A percentile compares a stretch with the other conserved stretches of the same genome.
These are phyloP conservation scores for Testicularia cyperi DNA, from an alignment of 1,284 basidiomycete genomes.

Conservation along the genomic window DNA sequence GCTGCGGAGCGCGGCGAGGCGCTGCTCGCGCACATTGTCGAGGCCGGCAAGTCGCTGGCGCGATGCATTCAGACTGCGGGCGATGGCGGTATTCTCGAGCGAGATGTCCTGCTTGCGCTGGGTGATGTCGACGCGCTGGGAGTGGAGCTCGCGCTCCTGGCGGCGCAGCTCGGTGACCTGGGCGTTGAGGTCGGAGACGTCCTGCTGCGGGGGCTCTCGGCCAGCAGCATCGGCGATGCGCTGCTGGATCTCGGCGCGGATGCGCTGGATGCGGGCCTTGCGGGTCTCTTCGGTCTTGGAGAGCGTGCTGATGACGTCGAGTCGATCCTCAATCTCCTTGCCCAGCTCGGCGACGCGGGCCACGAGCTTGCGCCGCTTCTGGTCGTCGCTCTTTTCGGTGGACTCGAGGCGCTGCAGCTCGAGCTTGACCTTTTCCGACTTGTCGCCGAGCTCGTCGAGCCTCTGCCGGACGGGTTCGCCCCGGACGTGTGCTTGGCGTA, in stretches of 20 bases:
- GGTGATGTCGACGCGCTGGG: slow-evolving; percentile 14
- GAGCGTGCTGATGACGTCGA: slow-evolving; percentile 26
- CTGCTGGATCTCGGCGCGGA: slow-evolving; percentile 30
- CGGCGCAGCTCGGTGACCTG: slow-evolving; percentile 9
- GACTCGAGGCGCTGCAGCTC: slow-evolving; percentile 21
- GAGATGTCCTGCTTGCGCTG: slow-evolving; percentile 26
- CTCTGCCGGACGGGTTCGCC: slow-evolving; percentile 13
- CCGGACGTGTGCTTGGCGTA: slow-evolving; percentile 16
- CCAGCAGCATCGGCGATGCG: slow-evolving; percentile 21
- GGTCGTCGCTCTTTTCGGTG: slow-evolving; percentile 16
- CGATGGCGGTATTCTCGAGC: slow-evolving; percentile 18
- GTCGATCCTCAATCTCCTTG: slow-evolving; percentile 18
- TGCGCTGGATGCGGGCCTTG: slow-evolving; percentile 15
- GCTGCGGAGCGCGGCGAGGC: slow-evolving; percentile 44
- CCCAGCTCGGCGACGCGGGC: slow-evolving; percentile 25
- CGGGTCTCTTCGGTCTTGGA: slow-evolving; percentile 32
- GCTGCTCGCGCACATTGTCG: slow-evolving; percentile 43
- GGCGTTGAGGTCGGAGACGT: slow-evolving; percentile 31
- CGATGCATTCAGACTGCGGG: slow-evolving; percentile 7
- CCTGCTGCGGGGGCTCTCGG: slow-evolving; percentile 20
- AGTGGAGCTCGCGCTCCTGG: slow-evolving; percentile 21
- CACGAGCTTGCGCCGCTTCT: slow-evolving; percentile 13
- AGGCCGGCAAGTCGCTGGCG: slow-evolving; percentile 33
- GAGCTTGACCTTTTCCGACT: slow-evolving; percentile 20
- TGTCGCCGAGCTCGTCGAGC: slow-evolving; percentile 27